Evolutionary conservation across 139 green algal genomes (phyloP), one percentile per base, ranked within the genome.

Genomic region (Chlamydomonas sp.): DNA sequence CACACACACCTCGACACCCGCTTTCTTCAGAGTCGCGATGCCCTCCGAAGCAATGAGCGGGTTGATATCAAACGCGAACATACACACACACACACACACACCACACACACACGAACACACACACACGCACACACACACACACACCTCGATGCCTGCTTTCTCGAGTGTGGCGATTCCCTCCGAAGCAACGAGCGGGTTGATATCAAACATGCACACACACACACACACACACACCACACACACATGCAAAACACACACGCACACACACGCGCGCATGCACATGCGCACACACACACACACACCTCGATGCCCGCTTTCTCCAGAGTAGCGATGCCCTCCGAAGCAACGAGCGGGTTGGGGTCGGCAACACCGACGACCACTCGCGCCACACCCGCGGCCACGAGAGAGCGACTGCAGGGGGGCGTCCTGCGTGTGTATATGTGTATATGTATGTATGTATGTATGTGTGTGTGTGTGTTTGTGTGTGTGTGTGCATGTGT

Each of bases 331-430:
- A 95, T 78, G 10, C 90, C 89, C 37, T 82, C 71, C 0, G 85
- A 85, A 3, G 80, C 87, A n/a, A 97, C 92, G 48, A 96, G 76
- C 0, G 92, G 92, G 76, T 97, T 97, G 2, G 92, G 91, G 71
- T 97, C 92, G 0, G 75, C 79, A 0, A 91, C 79, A 4, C 92
- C 92, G 6, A 97, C 81, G 24, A 97, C 88, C 2, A 97, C 91
- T 75, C 92, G 79, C 33, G 29, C 34, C 61, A 98, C 88, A 1
- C 77, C 66, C 0, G 94, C 94, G 28, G 85, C 88, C 34, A 97
- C 85, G 10, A 98, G 76, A 3, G 94, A 95, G 20, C 81, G 65
- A 69, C 78, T 91, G 86, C 95, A 99, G 4, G 94, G 94, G 37
- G 92, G 92, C 26, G 92, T 98, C 28, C 86, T 75, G n/a, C n/a